Percentiles rank a stretch among this genome's conserved stretches.
Evolutionary conservation across 2,329 filamentous ascomycete species (phyloP).

Genomic region (Coleophoma eucalyptorum): DNA sequence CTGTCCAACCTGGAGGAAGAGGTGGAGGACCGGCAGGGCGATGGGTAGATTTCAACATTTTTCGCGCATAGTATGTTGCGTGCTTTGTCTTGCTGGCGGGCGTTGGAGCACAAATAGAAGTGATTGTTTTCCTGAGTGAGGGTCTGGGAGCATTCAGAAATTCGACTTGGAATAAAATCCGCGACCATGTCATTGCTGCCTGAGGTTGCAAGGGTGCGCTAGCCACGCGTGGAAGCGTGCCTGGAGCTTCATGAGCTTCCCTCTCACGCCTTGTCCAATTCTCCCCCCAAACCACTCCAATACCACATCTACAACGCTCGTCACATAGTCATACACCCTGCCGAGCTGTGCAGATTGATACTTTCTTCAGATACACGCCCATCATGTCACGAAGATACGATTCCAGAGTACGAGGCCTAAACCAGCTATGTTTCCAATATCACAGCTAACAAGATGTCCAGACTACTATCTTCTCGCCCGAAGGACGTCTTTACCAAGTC

Average conservation of each 20-base stretch:
- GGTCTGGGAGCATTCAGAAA: background rate
- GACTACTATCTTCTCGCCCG: slow-evolving; percentile 99
- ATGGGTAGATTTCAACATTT: slow-evolving; percentile 77
- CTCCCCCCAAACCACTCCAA: slow-evolving; percentile 5
- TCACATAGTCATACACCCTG: background rate
- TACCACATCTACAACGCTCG: slow-evolving; percentile 3
- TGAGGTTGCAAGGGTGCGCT: slow-evolving; percentile 1
- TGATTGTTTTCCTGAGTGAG: background rate
- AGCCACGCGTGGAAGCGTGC: slow-evolving; percentile 21
- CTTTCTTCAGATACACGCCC: background rate
- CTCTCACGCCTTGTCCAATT: slow-evolving; percentile 7
- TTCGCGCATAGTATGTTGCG: slow-evolving; percentile 6
- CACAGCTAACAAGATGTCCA: slow-evolving; percentile 33
- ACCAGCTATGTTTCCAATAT: slow-evolving; percentile 9
- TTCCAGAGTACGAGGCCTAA: slow-evolving; percentile 68
- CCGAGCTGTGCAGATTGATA: background rate
- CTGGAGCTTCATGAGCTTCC: slow-evolving; percentile 18
- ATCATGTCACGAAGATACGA: slow-evolving; percentile 95
- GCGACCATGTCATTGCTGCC: background rate
- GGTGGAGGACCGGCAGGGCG: slow-evolving; percentile 51
- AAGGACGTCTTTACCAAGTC: slow-evolving; percentile 97
- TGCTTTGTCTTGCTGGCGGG: background rate
- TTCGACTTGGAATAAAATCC: background rate
- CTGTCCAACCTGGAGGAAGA: slow-evolving; percentile 81
- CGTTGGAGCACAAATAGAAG: too few species aligned